A percentile compares a stretch with the other conserved stretches of the same genome.
Evolutionary conservation across 2,329 filamentous ascomycete genomes (phyloP).

Genomic region (Penicillium sp.): DNA sequence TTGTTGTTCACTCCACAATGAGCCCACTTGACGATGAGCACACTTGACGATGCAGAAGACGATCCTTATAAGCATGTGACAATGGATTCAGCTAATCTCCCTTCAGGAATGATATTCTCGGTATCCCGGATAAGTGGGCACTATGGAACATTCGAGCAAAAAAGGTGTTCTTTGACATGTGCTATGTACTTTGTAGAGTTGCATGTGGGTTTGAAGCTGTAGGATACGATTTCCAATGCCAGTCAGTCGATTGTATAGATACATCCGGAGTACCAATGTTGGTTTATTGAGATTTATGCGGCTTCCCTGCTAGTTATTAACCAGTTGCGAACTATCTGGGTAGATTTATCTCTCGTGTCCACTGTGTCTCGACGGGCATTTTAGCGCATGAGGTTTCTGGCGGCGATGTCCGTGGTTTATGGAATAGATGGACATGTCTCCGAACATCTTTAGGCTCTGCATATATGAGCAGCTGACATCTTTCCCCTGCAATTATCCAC

Average conservation of each 20-base stretch:
- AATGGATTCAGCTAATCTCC: background rate
- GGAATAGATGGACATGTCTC: background rate
- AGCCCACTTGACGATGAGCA: background rate
- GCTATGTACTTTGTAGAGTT: background rate
- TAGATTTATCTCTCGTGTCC: too few relatives aligned
- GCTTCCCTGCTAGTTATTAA: background rate
- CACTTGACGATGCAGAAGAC: background rate
- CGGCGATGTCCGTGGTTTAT: background rate
- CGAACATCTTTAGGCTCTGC: background rate
- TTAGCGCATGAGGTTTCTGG: background rate
- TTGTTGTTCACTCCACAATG: background rate
- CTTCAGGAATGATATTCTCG: background rate
- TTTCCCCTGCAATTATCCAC: background rate
- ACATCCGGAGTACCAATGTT: too few relatives aligned
- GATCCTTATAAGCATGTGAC: background rate
- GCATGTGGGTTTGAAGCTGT: background rate
- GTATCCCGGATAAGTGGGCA: conserved; percentile 1
- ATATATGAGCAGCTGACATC: background rate
- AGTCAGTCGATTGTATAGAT: background rate
- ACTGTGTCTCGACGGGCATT: background rate
- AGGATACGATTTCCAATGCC: background rate
- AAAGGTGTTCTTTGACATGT: background rate
- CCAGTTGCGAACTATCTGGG: background rate
- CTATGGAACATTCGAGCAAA: background rate
- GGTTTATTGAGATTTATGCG: too few relatives aligned